Conservation (phyloP, 805 yeast species). For the Barnettozyma vustinii region DNA sequence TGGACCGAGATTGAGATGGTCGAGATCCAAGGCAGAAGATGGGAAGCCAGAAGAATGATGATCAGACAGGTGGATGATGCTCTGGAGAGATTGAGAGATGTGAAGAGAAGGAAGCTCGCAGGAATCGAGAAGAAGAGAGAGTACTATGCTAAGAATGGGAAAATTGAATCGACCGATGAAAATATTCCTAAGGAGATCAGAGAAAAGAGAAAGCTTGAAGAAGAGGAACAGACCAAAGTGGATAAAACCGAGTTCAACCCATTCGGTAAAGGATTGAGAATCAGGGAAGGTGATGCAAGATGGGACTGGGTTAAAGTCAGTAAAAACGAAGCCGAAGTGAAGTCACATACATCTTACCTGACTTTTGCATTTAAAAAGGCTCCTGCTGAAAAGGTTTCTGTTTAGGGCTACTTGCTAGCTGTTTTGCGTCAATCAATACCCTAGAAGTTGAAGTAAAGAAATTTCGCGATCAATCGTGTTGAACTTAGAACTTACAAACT, state of each 20-base stretch:
- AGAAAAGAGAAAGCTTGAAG: conserved; percentile 21
- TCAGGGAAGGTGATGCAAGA: conserved; percentile 80
- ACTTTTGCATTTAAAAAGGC: conserved; percentile 70
- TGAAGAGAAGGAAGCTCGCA: conserved; percentile 62
- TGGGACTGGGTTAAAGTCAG: conserved; percentile 85
- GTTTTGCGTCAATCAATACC: no score
- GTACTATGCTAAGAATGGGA: conserved; percentile 24
- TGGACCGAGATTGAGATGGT: conserved; percentile 91
- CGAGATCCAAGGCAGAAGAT: conserved; percentile 76
- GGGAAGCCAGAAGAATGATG: conserved; percentile 91
- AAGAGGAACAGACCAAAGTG: conserved; percentile 24
- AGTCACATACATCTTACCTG: conserved; percentile 89
- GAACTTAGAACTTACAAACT: no score
- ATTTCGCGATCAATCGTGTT: neutral
- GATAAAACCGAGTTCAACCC: conserved; percentile 70
- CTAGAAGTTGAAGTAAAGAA: neutral
- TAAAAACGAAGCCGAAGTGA: conserved; percentile 76
- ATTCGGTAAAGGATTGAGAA: conserved; percentile 83
- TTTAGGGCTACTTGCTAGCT: neutral
- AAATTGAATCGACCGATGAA: conserved; percentile 21
- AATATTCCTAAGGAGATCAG: conserved; percentile 16
- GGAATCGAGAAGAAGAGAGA: conserved; percentile 53
- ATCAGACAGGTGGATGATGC: conserved; percentile 77
- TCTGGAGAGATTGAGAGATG: conserved; percentile 70
- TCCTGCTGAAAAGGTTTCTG: neutral